Evolutionary conservation across 768 basidiomycete genomes (phyloP).

Genomic region (Collybia sordida): DNA sequence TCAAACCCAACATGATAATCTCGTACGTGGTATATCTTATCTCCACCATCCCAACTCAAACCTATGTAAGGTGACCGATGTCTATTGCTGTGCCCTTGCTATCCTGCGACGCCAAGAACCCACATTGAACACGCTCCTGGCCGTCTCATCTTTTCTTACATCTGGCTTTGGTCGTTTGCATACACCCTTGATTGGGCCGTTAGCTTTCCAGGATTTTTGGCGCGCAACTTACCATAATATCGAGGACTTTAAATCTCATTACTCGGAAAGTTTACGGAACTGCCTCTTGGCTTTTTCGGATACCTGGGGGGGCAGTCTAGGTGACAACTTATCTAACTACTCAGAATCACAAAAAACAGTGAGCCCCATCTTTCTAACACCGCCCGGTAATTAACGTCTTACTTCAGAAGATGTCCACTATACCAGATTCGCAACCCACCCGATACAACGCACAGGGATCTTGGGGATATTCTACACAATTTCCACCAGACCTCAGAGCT

Average conservation of each 20-base stretch:
- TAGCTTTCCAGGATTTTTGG: constrained; percentile 61
- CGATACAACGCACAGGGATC: neutral
- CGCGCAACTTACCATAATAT: constrained; percentile 49
- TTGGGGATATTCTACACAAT: neutral
- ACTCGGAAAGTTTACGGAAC: constrained; percentile 45
- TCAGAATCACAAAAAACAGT: constrained; percentile 37
- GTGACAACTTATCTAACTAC: constrained; percentile 38
- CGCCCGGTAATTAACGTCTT: neutral
- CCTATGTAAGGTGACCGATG: constrained; percentile 25
- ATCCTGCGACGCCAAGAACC: constrained; percentile 37
- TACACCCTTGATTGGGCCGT: constrained; percentile 45
- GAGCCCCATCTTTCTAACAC: constrained; percentile 3
- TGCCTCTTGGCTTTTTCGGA: constrained; percentile 47
- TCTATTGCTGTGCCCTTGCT: constrained; percentile 47
- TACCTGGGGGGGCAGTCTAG: constrained; percentile 47
- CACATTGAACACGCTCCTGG: constrained; percentile 37
- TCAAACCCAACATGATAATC: constrained; percentile 42
- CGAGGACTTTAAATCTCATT: constrained; percentile 30
- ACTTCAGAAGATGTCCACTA: constrained; percentile 10
- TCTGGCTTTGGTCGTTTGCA: constrained; percentile 48
- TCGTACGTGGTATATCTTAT: constrained; percentile 35
- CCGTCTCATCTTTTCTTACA: constrained; percentile 44
- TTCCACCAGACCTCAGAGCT: too few relatives aligned
- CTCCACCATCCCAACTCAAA: neutral
- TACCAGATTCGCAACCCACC: constrained; percentile 29